These are phyloP conservation scores for Trichoderma koningii DNA, from an alignment of 2,329 filamentous ascomycete genomes.

Conservation along the genomic window DNA sequence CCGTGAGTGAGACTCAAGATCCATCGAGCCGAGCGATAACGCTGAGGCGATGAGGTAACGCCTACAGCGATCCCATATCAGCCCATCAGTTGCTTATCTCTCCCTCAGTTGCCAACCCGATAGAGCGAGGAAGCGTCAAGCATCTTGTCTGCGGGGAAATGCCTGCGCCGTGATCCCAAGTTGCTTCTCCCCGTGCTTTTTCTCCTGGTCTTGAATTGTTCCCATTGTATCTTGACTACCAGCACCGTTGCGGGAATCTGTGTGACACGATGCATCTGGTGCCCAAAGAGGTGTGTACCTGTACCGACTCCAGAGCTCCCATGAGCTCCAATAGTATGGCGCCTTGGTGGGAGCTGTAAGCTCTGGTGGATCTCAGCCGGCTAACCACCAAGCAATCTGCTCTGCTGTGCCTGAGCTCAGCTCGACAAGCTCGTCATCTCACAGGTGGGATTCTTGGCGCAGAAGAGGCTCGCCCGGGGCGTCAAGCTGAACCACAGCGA, in stretches of 20 bases:
- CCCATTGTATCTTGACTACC: background rate
- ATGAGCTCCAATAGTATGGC: slow-evolving; percentile 22
- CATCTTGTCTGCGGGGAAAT: background rate
- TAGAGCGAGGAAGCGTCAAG: background rate
- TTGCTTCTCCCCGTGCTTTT: too few species aligned
- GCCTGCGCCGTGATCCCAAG: background rate
- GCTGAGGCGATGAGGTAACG: slow-evolving; percentile 3
- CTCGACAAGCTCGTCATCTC: slow-evolving; percentile 95
- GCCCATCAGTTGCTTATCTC: background rate
- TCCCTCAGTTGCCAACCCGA: background rate
- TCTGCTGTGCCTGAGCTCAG: slow-evolving; percentile 47
- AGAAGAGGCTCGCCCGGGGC: slow-evolving; percentile 83
- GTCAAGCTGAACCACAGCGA: slow-evolving; percentile 89
- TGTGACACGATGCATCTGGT: slow-evolving; percentile 48
- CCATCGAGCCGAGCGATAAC: background rate
- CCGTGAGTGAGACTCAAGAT: too few species aligned
- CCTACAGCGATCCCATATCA: background rate
- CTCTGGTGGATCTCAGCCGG: background rate
- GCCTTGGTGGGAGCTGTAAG: background rate
- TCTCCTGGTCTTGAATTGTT: too few species aligned
- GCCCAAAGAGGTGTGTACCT: slow-evolving; percentile 49
- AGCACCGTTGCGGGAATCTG: background rate
- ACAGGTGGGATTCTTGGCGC: slow-evolving; percentile 83
- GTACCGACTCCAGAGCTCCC: slow-evolving; percentile 22
- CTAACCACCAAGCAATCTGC: slow-evolving; percentile 10